Evolutionary conservation across 1,284 basidiomycete species (phyloP).

Genomic region (Sanghuangporus sanghuang): DNA sequence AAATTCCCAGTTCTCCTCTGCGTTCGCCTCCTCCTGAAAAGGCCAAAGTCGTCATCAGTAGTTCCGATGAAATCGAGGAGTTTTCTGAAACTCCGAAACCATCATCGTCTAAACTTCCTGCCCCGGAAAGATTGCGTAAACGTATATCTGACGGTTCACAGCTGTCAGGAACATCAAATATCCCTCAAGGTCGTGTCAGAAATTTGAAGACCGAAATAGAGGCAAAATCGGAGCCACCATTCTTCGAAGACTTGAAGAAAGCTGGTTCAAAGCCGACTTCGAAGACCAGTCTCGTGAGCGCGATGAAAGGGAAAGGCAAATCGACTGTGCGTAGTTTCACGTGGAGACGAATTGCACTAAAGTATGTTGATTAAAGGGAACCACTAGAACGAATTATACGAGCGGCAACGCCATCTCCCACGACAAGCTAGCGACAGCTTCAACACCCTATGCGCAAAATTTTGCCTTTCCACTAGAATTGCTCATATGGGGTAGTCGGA

Average conservation of each 20-base stretch:
- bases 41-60: background rate
- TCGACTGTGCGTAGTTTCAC: background rate
- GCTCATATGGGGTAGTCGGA: slow-evolving; percentile 5
- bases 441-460: background rate
- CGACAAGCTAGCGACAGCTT: slow-evolving; percentile 4
- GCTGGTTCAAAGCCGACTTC: background rate
- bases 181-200: background rate
- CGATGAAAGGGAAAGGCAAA: background rate
- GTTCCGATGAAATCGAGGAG: slow-evolving; percentile 1
- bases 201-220: background rate
- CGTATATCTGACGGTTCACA: background rate
- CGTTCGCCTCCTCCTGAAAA: background rate
- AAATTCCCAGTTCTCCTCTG: background rate
- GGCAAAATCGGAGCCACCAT: background rate
- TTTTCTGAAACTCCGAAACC: background rate
- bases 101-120: background rate
- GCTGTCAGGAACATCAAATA: background rate
- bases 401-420: background rate
- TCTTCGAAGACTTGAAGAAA: background rate
- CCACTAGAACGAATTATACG: background rate
- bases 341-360: background rate
- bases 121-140: background rate
- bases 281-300: background rate
- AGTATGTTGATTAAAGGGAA: background rate
- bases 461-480: slow-evolving; percentile 7